These are phyloP conservation scores for Zygnema circumcarinatum DNA, from an alignment of 139 green algal species.

Conservation along the genomic window DNA sequence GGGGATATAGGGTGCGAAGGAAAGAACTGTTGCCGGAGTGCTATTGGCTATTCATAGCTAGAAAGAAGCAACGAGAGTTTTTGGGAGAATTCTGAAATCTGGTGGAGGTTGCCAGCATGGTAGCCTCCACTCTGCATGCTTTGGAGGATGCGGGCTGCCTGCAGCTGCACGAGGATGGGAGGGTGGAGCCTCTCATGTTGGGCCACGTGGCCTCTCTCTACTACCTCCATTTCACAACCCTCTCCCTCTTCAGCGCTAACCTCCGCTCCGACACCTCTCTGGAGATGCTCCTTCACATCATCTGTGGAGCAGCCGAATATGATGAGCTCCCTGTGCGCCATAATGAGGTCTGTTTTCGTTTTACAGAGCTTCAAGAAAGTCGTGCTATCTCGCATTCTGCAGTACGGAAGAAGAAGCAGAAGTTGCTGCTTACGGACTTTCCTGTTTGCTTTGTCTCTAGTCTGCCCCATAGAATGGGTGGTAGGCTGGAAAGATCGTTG, in stretches of 20 bases:
- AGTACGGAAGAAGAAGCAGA: background rate
- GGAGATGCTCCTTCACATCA: constrained; percentile 69
- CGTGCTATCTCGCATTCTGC: constrained; percentile 6
- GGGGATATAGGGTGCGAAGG: too few relatives aligned
- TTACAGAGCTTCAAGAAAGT: too few relatives aligned
- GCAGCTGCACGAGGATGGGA: constrained; percentile 67
- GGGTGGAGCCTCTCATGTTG: constrained; percentile 68
- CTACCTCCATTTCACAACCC: constrained; percentile 92
- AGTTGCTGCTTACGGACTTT: background rate
- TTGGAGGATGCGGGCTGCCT: constrained; percentile 84
- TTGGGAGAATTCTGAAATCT: too few relatives aligned
- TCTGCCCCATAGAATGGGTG: background rate
- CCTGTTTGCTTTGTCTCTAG: background rate
- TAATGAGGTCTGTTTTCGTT: constrained; percentile 81
- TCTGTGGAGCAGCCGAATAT: constrained; percentile 88
- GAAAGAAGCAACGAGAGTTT: too few relatives aligned
- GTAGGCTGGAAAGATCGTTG: too few relatives aligned
- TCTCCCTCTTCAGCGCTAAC: constrained; percentile 72
- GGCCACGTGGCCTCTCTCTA: constrained; percentile 90
- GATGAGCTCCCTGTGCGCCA: constrained; percentile 96
- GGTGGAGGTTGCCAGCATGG: too few relatives aligned
- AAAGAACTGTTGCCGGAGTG: too few relatives aligned
- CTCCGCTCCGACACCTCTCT: constrained; percentile 70
- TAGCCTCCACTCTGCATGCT: constrained; percentile 72
- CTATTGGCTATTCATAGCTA: too few relatives aligned